Conservation (phyloP, 495 filamentous ascomycete species). For the Aspergillus sparsus region DNA sequence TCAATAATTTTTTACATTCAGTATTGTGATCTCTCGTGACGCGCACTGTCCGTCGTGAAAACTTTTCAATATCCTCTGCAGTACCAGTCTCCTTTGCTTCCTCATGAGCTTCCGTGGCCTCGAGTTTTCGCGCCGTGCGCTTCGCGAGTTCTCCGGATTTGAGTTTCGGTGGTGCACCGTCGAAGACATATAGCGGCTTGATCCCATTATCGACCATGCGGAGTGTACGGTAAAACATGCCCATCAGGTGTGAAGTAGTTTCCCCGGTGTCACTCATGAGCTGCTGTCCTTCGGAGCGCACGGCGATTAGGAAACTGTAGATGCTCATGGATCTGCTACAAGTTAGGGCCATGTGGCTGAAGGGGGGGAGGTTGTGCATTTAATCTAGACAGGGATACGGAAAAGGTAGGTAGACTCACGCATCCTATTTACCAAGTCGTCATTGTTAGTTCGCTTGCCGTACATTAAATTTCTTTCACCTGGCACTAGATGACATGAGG, state of each 20-base stretch:
- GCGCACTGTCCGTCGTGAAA: constrained; percentile 88
- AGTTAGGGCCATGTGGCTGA: constrained; percentile 20
- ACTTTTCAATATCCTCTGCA: constrained; percentile 96
- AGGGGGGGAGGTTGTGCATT: neutral
- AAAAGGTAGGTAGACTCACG: constrained; percentile 56
- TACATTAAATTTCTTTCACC: neutral
- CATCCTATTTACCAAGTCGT: constrained; percentile 60
- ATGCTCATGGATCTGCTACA: constrained; percentile 88
- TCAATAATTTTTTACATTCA: constrained; percentile 87
- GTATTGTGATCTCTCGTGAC: constrained; percentile 96
- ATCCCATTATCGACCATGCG: constrained; percentile 99
- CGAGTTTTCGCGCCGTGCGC: constrained; percentile 85
- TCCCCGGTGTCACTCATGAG: constrained; percentile 91
- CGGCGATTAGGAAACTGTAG: constrained; percentile 97
- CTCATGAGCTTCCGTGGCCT: constrained; percentile 83
- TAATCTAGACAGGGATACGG: constrained; percentile 4
- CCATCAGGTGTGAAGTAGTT: constrained; percentile 97
- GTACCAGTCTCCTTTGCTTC: constrained; percentile 98
- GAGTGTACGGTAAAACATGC: constrained; percentile 98
- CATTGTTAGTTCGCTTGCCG: constrained; percentile 21
- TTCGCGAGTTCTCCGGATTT: constrained; percentile 96
- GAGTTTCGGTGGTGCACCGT: constrained; percentile 92
- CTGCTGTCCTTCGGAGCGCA: constrained; percentile 94
- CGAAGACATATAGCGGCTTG: constrained; percentile 97
- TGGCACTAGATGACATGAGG: neutral